Evolutionary conservation across 441 rosid species (phyloP), one percentile per base, ranked within the genome.

Genomic region (Gossypium gossypioides): DNA sequence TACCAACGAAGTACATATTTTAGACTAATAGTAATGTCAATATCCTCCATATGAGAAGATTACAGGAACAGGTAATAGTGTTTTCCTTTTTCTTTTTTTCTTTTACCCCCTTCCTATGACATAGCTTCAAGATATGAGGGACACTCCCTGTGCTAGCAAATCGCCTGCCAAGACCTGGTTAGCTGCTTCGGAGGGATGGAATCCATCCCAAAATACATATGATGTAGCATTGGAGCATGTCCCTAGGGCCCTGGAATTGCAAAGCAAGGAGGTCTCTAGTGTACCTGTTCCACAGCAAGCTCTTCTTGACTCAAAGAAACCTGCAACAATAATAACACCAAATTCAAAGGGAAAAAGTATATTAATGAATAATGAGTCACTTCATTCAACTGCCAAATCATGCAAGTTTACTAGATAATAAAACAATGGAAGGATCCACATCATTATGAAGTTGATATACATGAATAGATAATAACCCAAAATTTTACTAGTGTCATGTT

Each of bases 241-340:
- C 54, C 96, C 96, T 4, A 74, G 4, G 6, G 96, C 78, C 75
- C 85, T 64, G 66, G 88, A 79, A 81, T 91, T 91, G 86, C 99
- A 91, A 50, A 92, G 93, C 75, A 90, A 69, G 7, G 98, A 88
- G 55, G 96, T 90, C 76, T 96, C 99, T 55, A 90, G 4, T 58
- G 91, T 92, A 37, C 96, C 97, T 34, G 97, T 89, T 78, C 98
- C 97, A 58, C 98, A 92, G 81, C 99, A 92, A 70, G 93, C 92
- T 85, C 79, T 91, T 86, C 91, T 85, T 2, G 92, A 73, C 84
- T 92, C 99, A 72, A 86, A 85, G 84, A 92, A 92, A 60, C 98
- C 97, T 96, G 85, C 34, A 64, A 72, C 54, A 59, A 4, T 7
- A 78, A 4, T 4, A 78, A 42, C 15, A 15, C 54, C 51, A 25